Evolutionary conservation across 768 basidiomycete genomes (phyloP).

Genomic region (Mycena chlorophos): DNA sequence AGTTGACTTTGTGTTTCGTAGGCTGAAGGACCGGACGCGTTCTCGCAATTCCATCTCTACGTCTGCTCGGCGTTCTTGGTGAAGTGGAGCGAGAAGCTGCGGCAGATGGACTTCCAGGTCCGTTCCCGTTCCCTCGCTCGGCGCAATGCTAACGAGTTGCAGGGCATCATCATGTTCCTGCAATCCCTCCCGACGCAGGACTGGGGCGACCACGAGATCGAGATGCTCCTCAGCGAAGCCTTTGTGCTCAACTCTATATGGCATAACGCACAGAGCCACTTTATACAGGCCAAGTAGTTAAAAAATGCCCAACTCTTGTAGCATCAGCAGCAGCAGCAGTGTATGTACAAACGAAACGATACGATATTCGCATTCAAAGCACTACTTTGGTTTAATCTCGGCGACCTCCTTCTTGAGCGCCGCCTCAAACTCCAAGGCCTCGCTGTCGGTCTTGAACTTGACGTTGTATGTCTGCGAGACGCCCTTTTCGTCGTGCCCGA

Average conservation of each 20-base stretch:
- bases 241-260: conserved; percentile 92
- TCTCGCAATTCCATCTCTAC: conserved; percentile 98
- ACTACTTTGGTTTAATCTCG: conserved; percentile 41
- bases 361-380: conserved; percentile 18
- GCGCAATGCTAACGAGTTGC: conserved; percentile 1
- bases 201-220: conserved; percentile 96
- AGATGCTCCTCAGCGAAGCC: conserved; percentile 92
- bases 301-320: conserved; percentile 7
- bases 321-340: background rate
- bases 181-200: conserved; percentile 88
- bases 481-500: conserved; percentile 64
- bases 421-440: conserved; percentile 56
- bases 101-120: conserved; percentile 98
- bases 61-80: conserved; percentile 98
- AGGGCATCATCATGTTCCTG: conserved; percentile 99
- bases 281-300: conserved; percentile 63
- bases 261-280: conserved; percentile 91
- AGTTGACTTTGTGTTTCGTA: conserved; percentile 32
- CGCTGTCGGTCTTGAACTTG: conserved; percentile 58
- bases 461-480: conserved; percentile 61
- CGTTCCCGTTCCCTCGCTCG: conserved; percentile 21
- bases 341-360: background rate
- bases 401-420: conserved; percentile 65
- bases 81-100: conserved; percentile 89
- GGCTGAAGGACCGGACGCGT: conserved; percentile 97